Evolutionary conservation across 2,329 filamentous ascomycete species (phyloP).

Genomic region (Calcarisporium arbuscula): DNA sequence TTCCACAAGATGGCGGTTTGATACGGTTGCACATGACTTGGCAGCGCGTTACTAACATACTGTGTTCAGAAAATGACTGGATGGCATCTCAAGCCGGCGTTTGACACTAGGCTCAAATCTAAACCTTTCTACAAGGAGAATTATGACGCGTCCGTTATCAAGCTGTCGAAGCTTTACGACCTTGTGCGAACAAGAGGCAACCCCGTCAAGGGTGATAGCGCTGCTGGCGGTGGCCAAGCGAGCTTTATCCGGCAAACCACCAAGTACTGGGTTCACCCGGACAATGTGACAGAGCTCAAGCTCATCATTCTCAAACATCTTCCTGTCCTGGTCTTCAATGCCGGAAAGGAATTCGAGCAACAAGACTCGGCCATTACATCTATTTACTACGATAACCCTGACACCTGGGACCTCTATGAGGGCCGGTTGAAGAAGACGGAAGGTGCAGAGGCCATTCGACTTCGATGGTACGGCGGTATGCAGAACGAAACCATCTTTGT

Average conservation of each 20-base stretch:
- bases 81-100: conserved; percentile 93
- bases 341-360: conserved; percentile 89
- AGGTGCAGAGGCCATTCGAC: conserved; percentile 89
- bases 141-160: conserved; percentile 92
- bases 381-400: conserved; percentile 95
- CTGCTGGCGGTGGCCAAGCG: conserved; percentile 85
- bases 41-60: conserved; percentile 15
- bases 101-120: conserved; percentile 86
- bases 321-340: conserved; percentile 93
- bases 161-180: conserved; percentile 92
- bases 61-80: conserved; percentile 76
- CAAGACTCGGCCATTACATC: conserved; percentile 94
- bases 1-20: not conserved
- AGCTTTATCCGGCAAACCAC: conserved; percentile 97
- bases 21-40: not conserved
- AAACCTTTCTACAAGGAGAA: conserved; percentile 99
- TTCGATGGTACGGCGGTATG: conserved; percentile 98
- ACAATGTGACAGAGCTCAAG: conserved; percentile 97
- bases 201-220: conserved; percentile 83
- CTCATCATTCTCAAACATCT: conserved; percentile 96
- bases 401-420: conserved; percentile 90
- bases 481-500: conserved; percentile 92
- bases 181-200: conserved; percentile 88
- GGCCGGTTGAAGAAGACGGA: conserved; percentile 96
- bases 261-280: conserved; percentile 98